phyloP scores from a whole-genome alignment of 768 basidiomycete genomes.

The Boletus rubropictus region DNA sequence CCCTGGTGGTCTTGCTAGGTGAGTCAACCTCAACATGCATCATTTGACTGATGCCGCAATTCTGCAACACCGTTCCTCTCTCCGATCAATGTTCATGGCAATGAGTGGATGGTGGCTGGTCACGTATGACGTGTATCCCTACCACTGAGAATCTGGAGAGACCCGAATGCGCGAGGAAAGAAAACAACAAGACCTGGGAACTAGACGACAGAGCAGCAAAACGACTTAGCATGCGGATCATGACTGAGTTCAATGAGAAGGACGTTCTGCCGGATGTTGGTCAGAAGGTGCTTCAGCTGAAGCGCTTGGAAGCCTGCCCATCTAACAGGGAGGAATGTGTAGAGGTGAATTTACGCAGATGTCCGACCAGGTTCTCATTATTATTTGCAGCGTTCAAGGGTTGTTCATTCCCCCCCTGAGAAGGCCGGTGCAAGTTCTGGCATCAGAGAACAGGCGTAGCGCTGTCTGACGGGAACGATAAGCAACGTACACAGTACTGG shows the following conservation, averaged over 20 bases:
- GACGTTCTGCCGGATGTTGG: slow-evolving; percentile 73
- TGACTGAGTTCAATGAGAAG: slow-evolving; percentile 66
- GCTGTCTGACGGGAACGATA: slow-evolving; percentile 2
- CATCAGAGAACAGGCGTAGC: too few relatives aligned
- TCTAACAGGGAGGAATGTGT: slow-evolving; percentile 58
- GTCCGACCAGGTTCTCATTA: slow-evolving; percentile 64
- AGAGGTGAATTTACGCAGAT: slow-evolving; percentile 76
- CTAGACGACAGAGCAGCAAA: slow-evolving; percentile 50
- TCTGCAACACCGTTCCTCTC: slow-evolving; percentile 80
- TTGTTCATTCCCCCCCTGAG: slow-evolving; percentile 48
- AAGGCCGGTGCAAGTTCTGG: too few relatives aligned
- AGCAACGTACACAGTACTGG: slow-evolving; percentile 67
- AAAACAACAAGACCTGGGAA: slow-evolving; percentile 15
- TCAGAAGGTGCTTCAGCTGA: slow-evolving; percentile 70
- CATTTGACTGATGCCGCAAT: slow-evolving; percentile 69
- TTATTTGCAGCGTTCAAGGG: slow-evolving; percentile 35
- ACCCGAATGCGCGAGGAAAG: slow-evolving; percentile 16
- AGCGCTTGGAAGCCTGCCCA: slow-evolving; percentile 87
- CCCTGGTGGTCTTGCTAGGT: slow-evolving; percentile 63
- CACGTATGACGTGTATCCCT: slow-evolving; percentile 68
- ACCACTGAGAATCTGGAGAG: slow-evolving; percentile 59
- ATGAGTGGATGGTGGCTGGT: slow-evolving; percentile 64
- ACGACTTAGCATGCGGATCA: slow-evolving; percentile 50
- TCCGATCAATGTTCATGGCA: slow-evolving; percentile 66
- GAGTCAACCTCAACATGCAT: slow-evolving; percentile 86